Percentiles rank a stretch among this genome's conserved stretches.
These are phyloP conservation scores for Acacia pycnantha DNA, from an alignment of 331 rosid genomes.

Conservation along the genomic window DNA sequence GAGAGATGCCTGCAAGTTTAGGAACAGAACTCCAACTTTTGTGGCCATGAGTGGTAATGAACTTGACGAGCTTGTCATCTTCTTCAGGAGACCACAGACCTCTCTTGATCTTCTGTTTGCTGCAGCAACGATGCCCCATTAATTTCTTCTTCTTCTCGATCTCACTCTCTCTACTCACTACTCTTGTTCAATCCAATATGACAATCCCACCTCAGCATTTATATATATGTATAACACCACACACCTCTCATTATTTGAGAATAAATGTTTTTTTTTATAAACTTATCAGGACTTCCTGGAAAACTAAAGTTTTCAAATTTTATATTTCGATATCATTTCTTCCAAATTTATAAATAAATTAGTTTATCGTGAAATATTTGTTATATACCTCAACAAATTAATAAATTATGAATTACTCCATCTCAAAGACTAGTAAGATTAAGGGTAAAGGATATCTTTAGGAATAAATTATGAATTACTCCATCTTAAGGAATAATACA, in stretches of 20 bases:
- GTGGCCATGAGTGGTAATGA: slow-evolving; percentile 58
- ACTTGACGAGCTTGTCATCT: slow-evolving; percentile 64
- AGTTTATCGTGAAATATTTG: background rate
- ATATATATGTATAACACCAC: slow-evolving; percentile 34
- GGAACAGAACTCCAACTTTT: slow-evolving; percentile 88
- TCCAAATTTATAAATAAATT: too few relatives aligned
- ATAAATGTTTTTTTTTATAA: background rate
- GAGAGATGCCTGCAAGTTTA: slow-evolving; percentile 57
- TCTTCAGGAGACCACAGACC: slow-evolving; percentile 94
- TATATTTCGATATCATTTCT: too few relatives aligned
- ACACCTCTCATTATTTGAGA: background rate
- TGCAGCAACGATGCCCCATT: slow-evolving; percentile 76
- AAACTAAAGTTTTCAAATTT: background rate
- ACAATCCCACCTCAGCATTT: slow-evolving; percentile 26
- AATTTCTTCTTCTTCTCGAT: background rate
- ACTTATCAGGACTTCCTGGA: background rate
- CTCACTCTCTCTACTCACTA: background rate
- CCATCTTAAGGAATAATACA: too few relatives aligned
- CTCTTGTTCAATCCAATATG: slow-evolving; percentile 10
- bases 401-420: too few relatives aligned
- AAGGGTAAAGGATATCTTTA: too few relatives aligned
- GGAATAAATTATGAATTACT: too few relatives aligned
- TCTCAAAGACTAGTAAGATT: too few relatives aligned
- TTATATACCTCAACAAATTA: too few relatives aligned
- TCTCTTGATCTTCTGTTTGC: slow-evolving; percentile 72